These are phyloP conservation scores for Beverwykella pulmonaria DNA, from an alignment of 495 filamentous ascomycete genomes.

Conservation along the genomic window DNA sequence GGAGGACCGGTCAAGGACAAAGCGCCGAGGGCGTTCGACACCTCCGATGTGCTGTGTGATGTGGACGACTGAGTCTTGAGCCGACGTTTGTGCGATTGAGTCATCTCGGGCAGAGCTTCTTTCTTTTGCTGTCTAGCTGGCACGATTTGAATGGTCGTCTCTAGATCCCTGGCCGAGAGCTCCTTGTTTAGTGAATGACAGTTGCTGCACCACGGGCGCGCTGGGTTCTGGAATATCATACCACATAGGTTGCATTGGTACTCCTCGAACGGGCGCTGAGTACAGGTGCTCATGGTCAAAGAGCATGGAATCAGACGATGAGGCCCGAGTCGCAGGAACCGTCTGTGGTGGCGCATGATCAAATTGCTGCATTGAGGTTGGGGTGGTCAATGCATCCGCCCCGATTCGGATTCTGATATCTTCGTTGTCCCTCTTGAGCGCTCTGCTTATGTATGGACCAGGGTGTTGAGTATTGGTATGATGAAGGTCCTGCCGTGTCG, in stretches of 20 bases:
- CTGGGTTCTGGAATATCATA: not conserved
- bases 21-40: not conserved
- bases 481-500: not conserved
- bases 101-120: not conserved
- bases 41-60: conserved; percentile 6
- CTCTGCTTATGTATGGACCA: conserved; percentile 32
- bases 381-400: conserved; percentile 41
- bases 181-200: not conserved
- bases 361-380: conserved; percentile 28
- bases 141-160: not conserved
- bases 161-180: not conserved
- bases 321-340: conserved; percentile 10
- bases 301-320: conserved; percentile 43
- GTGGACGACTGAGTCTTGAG: not conserved
- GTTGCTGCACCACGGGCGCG: not conserved
- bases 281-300: conserved; percentile 29
- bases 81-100: not conserved
- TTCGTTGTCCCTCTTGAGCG: conserved; percentile 17
- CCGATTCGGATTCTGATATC: conserved; percentile 43
- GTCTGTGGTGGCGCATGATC: conserved; percentile 9
- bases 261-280: not conserved
- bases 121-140: not conserved
- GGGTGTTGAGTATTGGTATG: not conserved
- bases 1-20: conserved; percentile 16
- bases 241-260: not conserved